These are phyloP conservation scores for Schizophyllum amplum DNA, from an alignment of 1,284 basidiomycete genomes.

Conservation along the genomic window DNA sequence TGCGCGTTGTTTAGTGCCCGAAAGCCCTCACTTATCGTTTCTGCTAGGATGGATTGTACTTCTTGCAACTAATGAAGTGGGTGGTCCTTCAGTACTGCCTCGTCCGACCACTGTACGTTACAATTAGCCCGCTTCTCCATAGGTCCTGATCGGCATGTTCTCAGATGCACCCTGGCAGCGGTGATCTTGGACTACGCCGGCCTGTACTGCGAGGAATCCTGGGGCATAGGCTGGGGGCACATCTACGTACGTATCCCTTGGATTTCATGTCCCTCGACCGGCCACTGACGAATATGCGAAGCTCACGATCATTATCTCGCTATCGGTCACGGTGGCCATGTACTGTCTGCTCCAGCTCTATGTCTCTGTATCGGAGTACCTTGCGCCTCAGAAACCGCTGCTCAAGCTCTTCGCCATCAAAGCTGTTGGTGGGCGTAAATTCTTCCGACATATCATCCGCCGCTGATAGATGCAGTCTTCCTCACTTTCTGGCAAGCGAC, in stretches of 20 bases:
- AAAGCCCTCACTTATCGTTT: slow-evolving; percentile 1
- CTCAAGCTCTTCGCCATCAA: slow-evolving; percentile 71
- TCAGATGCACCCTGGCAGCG: slow-evolving; percentile 54
- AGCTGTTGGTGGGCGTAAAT: slow-evolving; percentile 47
- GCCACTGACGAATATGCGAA: background rate
- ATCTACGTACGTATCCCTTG: slow-evolving; percentile 42
- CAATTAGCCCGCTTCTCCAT: background rate
- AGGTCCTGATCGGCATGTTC: slow-evolving; percentile 1
- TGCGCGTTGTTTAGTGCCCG: background rate
- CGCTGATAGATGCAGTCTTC: slow-evolving; percentile 40
- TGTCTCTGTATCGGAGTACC: slow-evolving; percentile 44
- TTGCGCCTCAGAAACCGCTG: slow-evolving; percentile 56
- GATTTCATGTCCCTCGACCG: background rate
- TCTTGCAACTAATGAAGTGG: slow-evolving; percentile 76
- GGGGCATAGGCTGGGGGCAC: slow-evolving; percentile 64
- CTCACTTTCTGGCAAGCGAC: slow-evolving; percentile 77
- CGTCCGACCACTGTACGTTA: slow-evolving; percentile 48
- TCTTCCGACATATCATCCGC: background rate
- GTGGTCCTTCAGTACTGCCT: slow-evolving; percentile 77
- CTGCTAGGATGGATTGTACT: slow-evolving; percentile 55
- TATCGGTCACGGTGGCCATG: slow-evolving; percentile 77
- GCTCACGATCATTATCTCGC: slow-evolving; percentile 56
- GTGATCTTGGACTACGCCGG: slow-evolving; percentile 59
- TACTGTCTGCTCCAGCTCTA: slow-evolving; percentile 77
- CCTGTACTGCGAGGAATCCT: slow-evolving; percentile 66